Percentiles rank a stretch among this genome's conserved stretches.
Evolutionary conservation across 257 asterid genomes (phyloP).

Genomic region (Craterostigma plantagineum): DNA sequence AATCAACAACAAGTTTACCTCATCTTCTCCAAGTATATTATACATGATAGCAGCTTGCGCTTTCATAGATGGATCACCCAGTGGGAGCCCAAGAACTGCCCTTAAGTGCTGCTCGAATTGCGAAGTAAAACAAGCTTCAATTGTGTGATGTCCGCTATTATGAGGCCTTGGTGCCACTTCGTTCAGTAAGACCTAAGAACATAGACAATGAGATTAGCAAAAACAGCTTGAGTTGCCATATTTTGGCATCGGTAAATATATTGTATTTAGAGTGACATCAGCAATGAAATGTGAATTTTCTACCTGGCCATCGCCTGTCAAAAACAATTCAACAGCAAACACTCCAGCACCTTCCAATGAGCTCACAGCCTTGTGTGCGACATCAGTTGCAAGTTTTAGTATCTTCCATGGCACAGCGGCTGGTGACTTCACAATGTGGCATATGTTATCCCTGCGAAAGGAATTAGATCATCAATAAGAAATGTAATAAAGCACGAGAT

Average conservation of each 20-base stretch:
- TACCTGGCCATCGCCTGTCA: constrained; percentile 88
- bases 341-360: constrained; percentile 96
- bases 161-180: constrained; percentile 99
- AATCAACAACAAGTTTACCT: constrained; percentile 24
- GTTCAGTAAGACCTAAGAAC: constrained; percentile 57
- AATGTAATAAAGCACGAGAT: background rate
- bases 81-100: constrained; percentile 91
- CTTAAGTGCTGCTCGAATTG: constrained; percentile 92
- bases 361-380: constrained; percentile 62
- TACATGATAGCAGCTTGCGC: constrained; percentile 80
- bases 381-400: constrained; percentile 64
- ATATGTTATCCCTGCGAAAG: constrained; percentile 71
- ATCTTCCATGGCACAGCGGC: constrained; percentile 72
- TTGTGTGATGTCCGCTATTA: constrained; percentile 93
- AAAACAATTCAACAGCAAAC: constrained; percentile 82
- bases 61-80: constrained; percentile 88
- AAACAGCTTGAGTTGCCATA: background rate
- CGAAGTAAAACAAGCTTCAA: constrained; percentile 79
- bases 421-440: constrained; percentile 91
- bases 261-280: background rate
- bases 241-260: too few relatives aligned
- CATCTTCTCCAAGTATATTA: constrained; percentile 86
- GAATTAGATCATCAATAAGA: too few relatives aligned
- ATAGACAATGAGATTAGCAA: constrained; percentile 9
- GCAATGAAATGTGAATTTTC: background rate